Base-by-base conservation (phyloP, 257 asterid species). In the Striga asiatica region DNA sequence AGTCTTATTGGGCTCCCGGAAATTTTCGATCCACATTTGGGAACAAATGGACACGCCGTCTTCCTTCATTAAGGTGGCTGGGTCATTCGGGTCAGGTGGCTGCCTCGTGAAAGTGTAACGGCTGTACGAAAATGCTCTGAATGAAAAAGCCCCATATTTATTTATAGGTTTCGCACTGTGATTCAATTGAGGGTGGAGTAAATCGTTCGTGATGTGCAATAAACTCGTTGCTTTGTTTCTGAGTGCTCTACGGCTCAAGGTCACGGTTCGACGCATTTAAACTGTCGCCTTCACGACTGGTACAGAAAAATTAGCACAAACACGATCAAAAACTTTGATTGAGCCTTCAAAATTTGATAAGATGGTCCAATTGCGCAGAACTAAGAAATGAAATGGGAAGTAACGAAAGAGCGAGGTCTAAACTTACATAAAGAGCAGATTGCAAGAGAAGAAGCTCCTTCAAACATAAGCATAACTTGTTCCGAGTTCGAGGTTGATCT, bases 1-100 rank as follows among this genome's bases (percentile, higher is more conserved):
- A 11, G 88, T 84, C 58, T 55, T 82, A 0, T 77, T 76, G 0
- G 98, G 80, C 54, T 88, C 84, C 10, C 81, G 71, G 49, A 91
- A 91, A 71, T 69, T 81, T 37, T 88, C 89, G 14, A 78, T 73
- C 98, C 97, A 91, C 98, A 91, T 80, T 61, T 76, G 85, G 48
- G 84, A 71, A 69, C 86, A 84, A 29, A 80, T 78, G 2, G 98
- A 75, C 3, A 91, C 74, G 8, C 97, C 92, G 23, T 87, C 97
- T 73, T 84, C 97, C 80, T 83, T 91, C 88, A 87, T 82, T 76
- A 87, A 73, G 71, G 80, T 71, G 76, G 95, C 76, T 9, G 97
- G 95, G 65, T 87, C 95, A 60, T 91, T 79, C 3, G 97, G 95
- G 76, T 84, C 95, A 0, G 77, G 87, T 6, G 58, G 56, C 29